These are phyloP conservation scores for Mucor ambiguus DNA, from an alignment of 371 early-diverging fungal genomes.

Conservation along the genomic window DNA sequence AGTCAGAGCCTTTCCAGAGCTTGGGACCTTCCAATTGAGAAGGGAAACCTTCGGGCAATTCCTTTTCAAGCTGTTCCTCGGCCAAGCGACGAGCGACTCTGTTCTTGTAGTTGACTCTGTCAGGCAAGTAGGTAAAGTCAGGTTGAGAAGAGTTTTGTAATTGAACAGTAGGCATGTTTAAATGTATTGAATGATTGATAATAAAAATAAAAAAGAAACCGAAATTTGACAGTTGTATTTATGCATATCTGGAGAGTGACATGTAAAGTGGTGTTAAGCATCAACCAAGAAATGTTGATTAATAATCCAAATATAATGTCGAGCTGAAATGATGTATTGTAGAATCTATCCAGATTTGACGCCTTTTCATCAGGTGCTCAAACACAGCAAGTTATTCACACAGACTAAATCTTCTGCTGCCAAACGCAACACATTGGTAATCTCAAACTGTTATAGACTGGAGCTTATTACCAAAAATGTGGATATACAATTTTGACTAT, in stretches of 20 bases:
- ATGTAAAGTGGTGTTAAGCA: not conserved
- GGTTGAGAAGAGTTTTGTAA: constrained; percentile 31
- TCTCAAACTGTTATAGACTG: not conserved
- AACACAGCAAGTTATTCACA: not conserved
- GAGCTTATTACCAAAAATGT: not conserved
- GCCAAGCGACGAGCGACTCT: constrained; percentile 30
- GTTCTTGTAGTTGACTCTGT: constrained; percentile 27
- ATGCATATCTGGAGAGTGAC: not conserved
- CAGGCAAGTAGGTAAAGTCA: constrained; percentile 34
- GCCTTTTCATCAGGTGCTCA: not conserved
- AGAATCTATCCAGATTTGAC: constrained; percentile 2
- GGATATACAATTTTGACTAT: not conserved
- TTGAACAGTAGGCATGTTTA: constrained; percentile 35
- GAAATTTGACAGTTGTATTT: not conserved
- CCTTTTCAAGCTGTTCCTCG: constrained; percentile 23
- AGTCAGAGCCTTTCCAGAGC: constrained; percentile 33
- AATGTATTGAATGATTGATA: not conserved
- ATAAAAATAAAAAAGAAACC: not conserved
- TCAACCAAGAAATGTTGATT: not conserved
- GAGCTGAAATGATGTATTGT: not conserved
- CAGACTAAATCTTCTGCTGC: not conserved
- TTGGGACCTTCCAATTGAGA: constrained; percentile 33
- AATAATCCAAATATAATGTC: constrained; percentile 3
- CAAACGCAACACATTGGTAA: not conserved
- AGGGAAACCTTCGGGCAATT: constrained; percentile 35